Percentiles rank a stretch among this genome's conserved stretches.
Conservation (phyloP, 495 filamentous ascomycete genomes). For the Durotheca rogersii region DNA sequence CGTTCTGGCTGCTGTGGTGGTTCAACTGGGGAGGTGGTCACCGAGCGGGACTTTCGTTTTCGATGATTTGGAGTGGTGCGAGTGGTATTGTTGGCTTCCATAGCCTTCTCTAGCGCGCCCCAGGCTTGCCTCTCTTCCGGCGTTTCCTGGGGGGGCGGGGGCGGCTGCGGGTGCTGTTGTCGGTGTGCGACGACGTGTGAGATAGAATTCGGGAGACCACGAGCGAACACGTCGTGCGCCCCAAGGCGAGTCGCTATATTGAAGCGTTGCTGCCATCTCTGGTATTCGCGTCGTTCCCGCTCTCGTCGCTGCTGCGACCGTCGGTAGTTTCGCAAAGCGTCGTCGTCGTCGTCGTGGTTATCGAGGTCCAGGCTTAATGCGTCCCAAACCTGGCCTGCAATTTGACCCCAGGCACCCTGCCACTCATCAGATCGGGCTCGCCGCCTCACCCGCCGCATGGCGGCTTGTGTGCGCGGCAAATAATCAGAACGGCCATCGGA, state of each 20-base stretch:
- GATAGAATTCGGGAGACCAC: constrained; percentile 49
- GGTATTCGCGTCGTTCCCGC: constrained; percentile 65
- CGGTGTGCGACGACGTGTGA: constrained; percentile 29
- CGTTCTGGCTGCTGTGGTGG: constrained; percentile 64
- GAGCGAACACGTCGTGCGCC: constrained; percentile 64
- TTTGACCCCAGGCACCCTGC: constrained; percentile 57
- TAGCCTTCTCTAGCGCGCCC: constrained; percentile 83
- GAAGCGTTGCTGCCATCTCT: constrained; percentile 75
- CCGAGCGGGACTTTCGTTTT: constrained; percentile 75
- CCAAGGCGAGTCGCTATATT: constrained; percentile 77
- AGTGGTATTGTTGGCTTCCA: constrained; percentile 59
- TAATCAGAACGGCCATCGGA: constrained; percentile 30
- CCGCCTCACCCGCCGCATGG: constrained; percentile 47
- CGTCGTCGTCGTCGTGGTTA: constrained; percentile 84
- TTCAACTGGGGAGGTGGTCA: constrained; percentile 69
- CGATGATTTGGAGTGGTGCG: constrained; percentile 39
- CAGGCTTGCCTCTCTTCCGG: constrained; percentile 81
- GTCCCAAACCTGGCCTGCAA: constrained; percentile 52
- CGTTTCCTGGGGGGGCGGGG: constrained; percentile 61
- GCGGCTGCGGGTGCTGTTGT: constrained; percentile 20
- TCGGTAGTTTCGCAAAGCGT: constrained; percentile 51
- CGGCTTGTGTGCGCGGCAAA: constrained; percentile 53
- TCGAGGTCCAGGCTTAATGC: constrained; percentile 77
- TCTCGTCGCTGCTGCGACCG: constrained; percentile 60
- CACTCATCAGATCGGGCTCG: constrained; percentile 53